Base-by-base conservation (phyloP, 805 yeast species). In the Saturnispora ahearnii region DNA sequence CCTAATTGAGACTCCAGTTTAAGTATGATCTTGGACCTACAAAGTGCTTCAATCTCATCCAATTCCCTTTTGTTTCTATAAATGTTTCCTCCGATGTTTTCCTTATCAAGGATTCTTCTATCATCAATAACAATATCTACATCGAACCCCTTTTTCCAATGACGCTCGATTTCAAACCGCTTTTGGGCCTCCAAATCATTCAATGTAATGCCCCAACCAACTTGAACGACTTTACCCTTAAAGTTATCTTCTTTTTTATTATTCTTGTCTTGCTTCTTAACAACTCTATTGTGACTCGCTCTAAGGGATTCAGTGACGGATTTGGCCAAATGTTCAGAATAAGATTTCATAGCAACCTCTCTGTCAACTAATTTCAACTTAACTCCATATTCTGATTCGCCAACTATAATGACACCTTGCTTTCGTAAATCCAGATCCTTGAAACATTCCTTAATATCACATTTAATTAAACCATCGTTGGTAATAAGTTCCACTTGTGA, bases 141-240 rank as follows among this genome's bases (percentile, higher is more conserved):
- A 37, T 65, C 69, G 44, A 60, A 59, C 5, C 77, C 79, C 51
- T 72, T 76, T 34, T 66, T 64, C 51, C 78, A 54, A 18, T 76
- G 72, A 2, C 64, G 59, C 37, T 63, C 57, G 15, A 80, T 73
- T 56, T 80, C 85, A 48, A 70, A 68, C 12, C 66, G 64, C 58
- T 80, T 80, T 52, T 80, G 85, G 36, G 73, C 71, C 28, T 58
- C 60, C 50, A 80, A 63, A 61, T 80, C 85, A 40, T 73, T 71
- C 32, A 65, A 61, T n/a, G 74, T 72, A 21, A 79, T 79, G 44
- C 74, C 72, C 84, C 84, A 80, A 10, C 79, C 71, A 3, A 80
- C 60, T 41, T 73, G 72, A 32, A 80, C 63, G 31, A 71, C 63
- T 55, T 79, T 79, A 4, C 50, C 41, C 11, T 46, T 54, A 6